Percentiles rank a stretch among this genome's conserved stretches.
These are phyloP conservation scores for Hypoxylon sp. DNA, from an alignment of 2,329 filamentous ascomycete genomes.

Conservation along the genomic window DNA sequence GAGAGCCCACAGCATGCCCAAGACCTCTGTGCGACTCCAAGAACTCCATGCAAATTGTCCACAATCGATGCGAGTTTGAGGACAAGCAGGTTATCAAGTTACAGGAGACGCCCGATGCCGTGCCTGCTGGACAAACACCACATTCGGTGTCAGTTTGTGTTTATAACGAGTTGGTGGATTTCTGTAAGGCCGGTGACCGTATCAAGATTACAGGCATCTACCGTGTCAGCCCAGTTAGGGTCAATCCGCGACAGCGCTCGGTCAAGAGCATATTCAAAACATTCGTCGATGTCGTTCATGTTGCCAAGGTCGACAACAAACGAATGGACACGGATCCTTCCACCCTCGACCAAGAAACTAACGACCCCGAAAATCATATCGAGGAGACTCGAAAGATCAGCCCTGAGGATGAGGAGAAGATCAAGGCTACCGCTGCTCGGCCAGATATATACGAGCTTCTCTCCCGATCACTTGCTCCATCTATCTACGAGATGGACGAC, in stretches of 20 bases:
- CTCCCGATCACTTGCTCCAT: constrained; percentile 89
- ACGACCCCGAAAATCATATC: constrained; percentile 78
- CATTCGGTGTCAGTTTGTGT: constrained; percentile 97
- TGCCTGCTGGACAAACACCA: constrained; percentile 95
- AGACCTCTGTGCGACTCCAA: constrained; percentile 83
- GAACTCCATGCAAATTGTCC: constrained; percentile 98
- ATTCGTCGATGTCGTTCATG: constrained; percentile 93
- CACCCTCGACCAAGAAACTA: constrained; percentile 85
- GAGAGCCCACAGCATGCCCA: constrained; percentile 91
- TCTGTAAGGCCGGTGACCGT: constrained; percentile 97
- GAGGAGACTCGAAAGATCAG: constrained; percentile 87
- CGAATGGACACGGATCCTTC: constrained; percentile 91
- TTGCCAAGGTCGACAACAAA: constrained; percentile 96
- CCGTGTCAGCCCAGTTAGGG: constrained; percentile 90
- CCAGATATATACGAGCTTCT: constrained; percentile 94
- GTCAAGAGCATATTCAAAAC: constrained; percentile 98
- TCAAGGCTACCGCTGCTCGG: constrained; percentile 82
- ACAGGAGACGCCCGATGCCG: constrained; percentile 94
- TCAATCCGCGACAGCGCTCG: constrained; percentile 92
- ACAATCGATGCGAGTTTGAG: constrained; percentile 93
- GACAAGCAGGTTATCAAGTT: constrained; percentile 99
- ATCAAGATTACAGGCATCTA: constrained; percentile 98
- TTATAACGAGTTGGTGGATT: constrained; percentile 96
- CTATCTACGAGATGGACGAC: constrained; percentile 97
- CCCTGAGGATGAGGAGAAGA: constrained; percentile 90